These are phyloP conservation scores for Tarenaya hassleriana DNA, from an alignment of 345 rosid species.

Conservation along the genomic window DNA sequence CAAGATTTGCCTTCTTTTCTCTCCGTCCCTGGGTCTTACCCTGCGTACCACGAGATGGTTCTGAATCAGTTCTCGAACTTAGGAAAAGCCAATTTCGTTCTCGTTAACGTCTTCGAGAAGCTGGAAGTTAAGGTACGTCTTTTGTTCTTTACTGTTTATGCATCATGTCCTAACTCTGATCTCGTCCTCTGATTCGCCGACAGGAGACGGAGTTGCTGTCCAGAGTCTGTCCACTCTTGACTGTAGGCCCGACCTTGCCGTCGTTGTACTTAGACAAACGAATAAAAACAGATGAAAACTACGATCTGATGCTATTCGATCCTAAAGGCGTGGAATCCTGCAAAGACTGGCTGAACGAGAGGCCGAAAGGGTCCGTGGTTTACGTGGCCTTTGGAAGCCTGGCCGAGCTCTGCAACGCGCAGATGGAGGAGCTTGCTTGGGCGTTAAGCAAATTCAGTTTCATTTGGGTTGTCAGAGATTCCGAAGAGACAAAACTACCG, in stretches of 20 bases:
- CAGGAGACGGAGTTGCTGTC: conserved; percentile 40
- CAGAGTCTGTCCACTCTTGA: conserved; percentile 30
- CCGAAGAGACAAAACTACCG: conserved; percentile 48
- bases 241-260: conserved; percentile 68
- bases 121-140: conserved; percentile 42
- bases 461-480: conserved; percentile 50
- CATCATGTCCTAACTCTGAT: conserved; percentile 1
- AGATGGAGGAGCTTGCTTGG: conserved; percentile 49
- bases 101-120: conserved; percentile 38
- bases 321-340: conserved; percentile 25
- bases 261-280: conserved; percentile 53
- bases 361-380: conserved; percentile 45
- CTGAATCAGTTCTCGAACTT: conserved; percentile 44
- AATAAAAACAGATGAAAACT: conserved; percentile 34
- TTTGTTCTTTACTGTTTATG: too few relatives aligned
- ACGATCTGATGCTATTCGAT: conserved; percentile 42
- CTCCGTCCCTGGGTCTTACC: conserved; percentile 34
- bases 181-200: neutral
- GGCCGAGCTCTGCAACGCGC: conserved; percentile 31
- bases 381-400: conserved; percentile 72
- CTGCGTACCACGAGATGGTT: conserved; percentile 36
- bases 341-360: conserved; percentile 40
- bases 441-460: conserved; percentile 33
- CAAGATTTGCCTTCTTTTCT: conserved; percentile 57
- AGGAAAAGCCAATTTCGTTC: conserved; percentile 39